phyloP scores from a whole-genome alignment of 805 yeast genomes.

The Candida xiaguanensis region DNA sequence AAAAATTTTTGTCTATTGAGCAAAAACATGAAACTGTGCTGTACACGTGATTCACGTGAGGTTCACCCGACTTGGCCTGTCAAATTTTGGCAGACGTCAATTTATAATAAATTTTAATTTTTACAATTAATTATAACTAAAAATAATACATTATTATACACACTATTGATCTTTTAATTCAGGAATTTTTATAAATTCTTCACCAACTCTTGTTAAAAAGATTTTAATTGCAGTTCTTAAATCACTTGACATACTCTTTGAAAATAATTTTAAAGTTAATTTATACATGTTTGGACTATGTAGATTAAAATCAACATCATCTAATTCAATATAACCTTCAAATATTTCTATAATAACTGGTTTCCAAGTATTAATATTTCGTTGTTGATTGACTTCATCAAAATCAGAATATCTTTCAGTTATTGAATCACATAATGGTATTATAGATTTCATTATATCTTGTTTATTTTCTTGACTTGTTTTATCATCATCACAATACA shows the following conservation, averaged over 20 bases:
- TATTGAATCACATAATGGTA: slow-evolving; percentile 68
- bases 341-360: slow-evolving; percentile 89
- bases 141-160: background rate
- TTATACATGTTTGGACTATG: slow-evolving; percentile 61
- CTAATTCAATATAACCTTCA: slow-evolving; percentile 77
- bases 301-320: slow-evolving; percentile 62
- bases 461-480: slow-evolving; percentile 44
- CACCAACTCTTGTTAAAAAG: slow-evolving; percentile 54
- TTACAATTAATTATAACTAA: background rate
- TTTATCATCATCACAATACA: slow-evolving; percentile 66
- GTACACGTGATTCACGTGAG: background rate
- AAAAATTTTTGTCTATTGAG: slow-evolving; percentile 1
- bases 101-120: no score
- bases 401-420: slow-evolving; percentile 66
- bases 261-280: slow-evolving; percentile 54
- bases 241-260: slow-evolving; percentile 58
- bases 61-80: background rate
- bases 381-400: slow-evolving; percentile 73
- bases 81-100: background rate
- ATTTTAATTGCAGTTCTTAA: slow-evolving; percentile 57
- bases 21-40: background rate
- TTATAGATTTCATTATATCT: slow-evolving; percentile 48
- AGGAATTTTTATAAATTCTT: slow-evolving; percentile 23
- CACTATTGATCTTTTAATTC: slow-evolving; percentile 1
- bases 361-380: slow-evolving; percentile 81